phyloP scores from a whole-genome alignment of 2,329 filamentous ascomycete genomes.

The Neurospora sp. region DNA sequence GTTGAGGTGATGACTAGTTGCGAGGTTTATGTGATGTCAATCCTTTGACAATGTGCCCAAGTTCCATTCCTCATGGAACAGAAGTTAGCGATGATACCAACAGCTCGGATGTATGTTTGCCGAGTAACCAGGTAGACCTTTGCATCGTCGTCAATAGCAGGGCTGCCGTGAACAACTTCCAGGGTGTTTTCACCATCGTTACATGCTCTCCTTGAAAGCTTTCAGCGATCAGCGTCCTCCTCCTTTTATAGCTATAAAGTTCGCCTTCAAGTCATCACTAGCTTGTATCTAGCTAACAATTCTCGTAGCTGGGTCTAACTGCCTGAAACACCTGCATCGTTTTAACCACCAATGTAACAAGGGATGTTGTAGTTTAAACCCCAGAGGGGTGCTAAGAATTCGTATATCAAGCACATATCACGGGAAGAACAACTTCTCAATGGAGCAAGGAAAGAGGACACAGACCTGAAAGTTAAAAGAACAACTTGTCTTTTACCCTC shows the following conservation, averaged over 20 bases:
- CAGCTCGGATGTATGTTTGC: background rate
- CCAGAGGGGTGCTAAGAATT: background rate
- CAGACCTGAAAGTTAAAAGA: background rate
- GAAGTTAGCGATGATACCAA: background rate
- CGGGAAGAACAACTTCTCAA: too few relatives aligned
- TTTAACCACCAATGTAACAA: background rate
- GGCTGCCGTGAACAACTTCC: background rate
- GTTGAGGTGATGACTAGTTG: background rate
- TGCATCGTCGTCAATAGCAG: background rate
- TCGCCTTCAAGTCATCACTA: background rate
- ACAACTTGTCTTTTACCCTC: background rate
- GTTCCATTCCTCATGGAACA: background rate
- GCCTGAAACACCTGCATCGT: background rate
- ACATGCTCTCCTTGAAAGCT: background rate
- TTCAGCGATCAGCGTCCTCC: background rate
- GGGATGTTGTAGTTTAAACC: background rate
- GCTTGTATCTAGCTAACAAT: background rate
- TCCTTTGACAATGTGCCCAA: background rate
- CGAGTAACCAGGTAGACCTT: background rate
- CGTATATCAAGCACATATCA: background rate
- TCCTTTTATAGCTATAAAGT: background rate
- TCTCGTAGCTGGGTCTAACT: background rate
- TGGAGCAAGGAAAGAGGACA: background rate
- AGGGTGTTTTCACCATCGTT: background rate
- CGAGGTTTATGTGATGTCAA: background rate